Base-by-base conservation (phyloP, 2,329 filamentous ascomycete species). In the Exophiala alcalophila region DNA sequence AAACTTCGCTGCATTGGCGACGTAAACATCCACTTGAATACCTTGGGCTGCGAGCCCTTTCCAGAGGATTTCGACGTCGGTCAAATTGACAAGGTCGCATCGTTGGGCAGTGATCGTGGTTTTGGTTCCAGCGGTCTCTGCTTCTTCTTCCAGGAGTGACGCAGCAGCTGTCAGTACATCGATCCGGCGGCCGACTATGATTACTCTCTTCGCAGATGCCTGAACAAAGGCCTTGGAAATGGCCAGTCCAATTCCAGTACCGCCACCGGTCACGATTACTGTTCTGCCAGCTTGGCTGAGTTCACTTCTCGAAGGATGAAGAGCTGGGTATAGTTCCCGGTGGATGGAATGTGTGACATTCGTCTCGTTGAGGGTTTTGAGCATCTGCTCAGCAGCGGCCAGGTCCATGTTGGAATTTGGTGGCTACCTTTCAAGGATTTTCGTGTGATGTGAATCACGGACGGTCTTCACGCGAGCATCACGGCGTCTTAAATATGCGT, bases 181-280 rank as follows among this genome's bases (percentile, higher is more conserved):
- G 11, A n/a, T 8, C n/a, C 24, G 32, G n/a, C 78, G 71, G 1
- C 76, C 77, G 4, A 63, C 69, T n/a, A 81, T 62, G 11, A 71
- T 72, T 40, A 83, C 75, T 15, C 61, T 58, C 0, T 69, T 65
- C 16, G 70, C 72, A 3, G 72, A 72, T 3, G 77, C 76, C 50
- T 11, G 16, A 7, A 63, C 61, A 49, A 72, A 63, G 5, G 47
- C 43, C 12, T 15, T 34, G 4, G 55, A 53, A 10, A 56, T 59
- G 10, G 32, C 46, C 7, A 30, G 44, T 3, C 62, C 61, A 7
- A 65, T 56, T 4, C 58, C 58, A 7, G 35, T 39, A 8, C 44
- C 52, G 31, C 53, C 58, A 5, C 57, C 58, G 16, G 58, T 50
- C 15, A 61, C 46, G 14, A 77, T 77, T 51, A 71, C 81, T 5